Conservation (phyloP, 352 stramenopile genomes). For the Plasmopara muralis region DNA sequence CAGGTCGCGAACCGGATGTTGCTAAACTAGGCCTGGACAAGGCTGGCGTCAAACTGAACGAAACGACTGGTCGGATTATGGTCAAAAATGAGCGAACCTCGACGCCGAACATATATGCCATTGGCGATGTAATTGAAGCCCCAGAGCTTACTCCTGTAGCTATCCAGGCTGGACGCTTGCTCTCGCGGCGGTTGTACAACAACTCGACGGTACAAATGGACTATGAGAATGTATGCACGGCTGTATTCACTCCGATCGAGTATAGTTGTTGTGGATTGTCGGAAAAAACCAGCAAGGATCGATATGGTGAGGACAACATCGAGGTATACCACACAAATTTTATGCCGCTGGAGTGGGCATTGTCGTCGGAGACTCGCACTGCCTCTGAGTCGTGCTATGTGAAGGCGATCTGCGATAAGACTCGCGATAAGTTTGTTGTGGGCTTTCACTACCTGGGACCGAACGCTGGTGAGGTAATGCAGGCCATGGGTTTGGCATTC, state of each 20-base stretch:
- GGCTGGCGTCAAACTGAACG: constrained; percentile 83
- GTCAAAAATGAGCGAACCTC: constrained; percentile 90
- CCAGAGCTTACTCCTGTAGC: constrained; percentile 97
- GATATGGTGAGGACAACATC: constrained; percentile 87
- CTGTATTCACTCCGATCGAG: constrained; percentile 97
- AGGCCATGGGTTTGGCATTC: constrained; percentile 92
- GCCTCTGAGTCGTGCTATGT: constrained; percentile 85
- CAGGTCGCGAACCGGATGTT: constrained; percentile 92
- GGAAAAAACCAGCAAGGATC: constrained; percentile 91
- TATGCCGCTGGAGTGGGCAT: constrained; percentile 93
- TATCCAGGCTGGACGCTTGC: constrained; percentile 90
- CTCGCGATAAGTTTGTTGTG: constrained; percentile 83
- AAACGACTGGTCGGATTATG: constrained; percentile 89
- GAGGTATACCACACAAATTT: constrained; percentile 97
- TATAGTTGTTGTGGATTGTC: constrained; percentile 95
- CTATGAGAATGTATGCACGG: constrained; percentile 88
- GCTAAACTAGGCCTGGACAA: constrained; percentile 84
- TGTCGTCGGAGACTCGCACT: constrained; percentile 48
- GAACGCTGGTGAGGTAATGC: constrained; percentile 95
- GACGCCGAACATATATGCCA: constrained; percentile 94
- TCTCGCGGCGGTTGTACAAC: constrained; percentile 91
- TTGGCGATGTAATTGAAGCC: constrained; percentile 95
- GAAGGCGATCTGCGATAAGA: constrained; percentile 94
- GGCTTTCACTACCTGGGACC: constrained; percentile 98
- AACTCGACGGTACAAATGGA: constrained; percentile 81